A percentile compares a stretch with the other conserved stretches of the same genome.
Conservation (phyloP, 371 early-diverging fungal species). For the Mucor plumbeus region DNA sequence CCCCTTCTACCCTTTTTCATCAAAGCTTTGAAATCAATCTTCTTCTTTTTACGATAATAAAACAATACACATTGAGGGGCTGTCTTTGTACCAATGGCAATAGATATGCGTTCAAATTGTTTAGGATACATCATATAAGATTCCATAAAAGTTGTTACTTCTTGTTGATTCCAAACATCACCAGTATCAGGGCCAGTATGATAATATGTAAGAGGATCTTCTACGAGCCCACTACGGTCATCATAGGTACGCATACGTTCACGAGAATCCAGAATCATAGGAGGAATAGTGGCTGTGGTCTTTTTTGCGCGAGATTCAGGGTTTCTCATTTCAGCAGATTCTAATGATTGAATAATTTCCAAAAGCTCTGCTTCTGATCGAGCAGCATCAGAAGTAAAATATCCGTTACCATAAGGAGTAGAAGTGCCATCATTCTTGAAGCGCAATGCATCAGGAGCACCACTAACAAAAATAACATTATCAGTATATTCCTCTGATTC, state of each 20-base stretch:
- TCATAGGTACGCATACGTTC: slow-evolving; percentile 65
- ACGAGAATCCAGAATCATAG: slow-evolving; percentile 73
- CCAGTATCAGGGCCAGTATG: slow-evolving; percentile 62
- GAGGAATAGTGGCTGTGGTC: slow-evolving; percentile 78
- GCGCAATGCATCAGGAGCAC: slow-evolving; percentile 49
- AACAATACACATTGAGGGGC: slow-evolving; percentile 87
- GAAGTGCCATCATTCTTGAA: slow-evolving; percentile 44
- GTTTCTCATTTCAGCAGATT: slow-evolving; percentile 78
- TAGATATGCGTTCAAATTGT: slow-evolving; percentile 88
- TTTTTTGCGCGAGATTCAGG: slow-evolving; percentile 79
- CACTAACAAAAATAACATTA: slow-evolving; percentile 43
- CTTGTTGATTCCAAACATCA: slow-evolving; percentile 82
- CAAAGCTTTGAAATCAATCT: slow-evolving; percentile 83
- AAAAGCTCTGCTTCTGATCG: slow-evolving; percentile 82
- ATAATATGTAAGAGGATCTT: slow-evolving; percentile 66
- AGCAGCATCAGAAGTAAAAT: slow-evolving; percentile 77
- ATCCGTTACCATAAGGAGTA: slow-evolving; percentile 44
- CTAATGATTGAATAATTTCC: slow-evolving; percentile 78
- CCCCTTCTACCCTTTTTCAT: slow-evolving; percentile 60
- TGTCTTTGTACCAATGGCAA: slow-evolving; percentile 76
- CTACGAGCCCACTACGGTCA: slow-evolving; percentile 67
- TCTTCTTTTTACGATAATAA: slow-evolving; percentile 91
- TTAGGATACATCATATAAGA: slow-evolving; percentile 86
- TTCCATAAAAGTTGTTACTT: slow-evolving; percentile 78
- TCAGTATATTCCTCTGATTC: slow-evolving; percentile 55